Evolutionary conservation across 805 yeast genomes (phyloP).

Genomic region (Candida maris): DNA sequence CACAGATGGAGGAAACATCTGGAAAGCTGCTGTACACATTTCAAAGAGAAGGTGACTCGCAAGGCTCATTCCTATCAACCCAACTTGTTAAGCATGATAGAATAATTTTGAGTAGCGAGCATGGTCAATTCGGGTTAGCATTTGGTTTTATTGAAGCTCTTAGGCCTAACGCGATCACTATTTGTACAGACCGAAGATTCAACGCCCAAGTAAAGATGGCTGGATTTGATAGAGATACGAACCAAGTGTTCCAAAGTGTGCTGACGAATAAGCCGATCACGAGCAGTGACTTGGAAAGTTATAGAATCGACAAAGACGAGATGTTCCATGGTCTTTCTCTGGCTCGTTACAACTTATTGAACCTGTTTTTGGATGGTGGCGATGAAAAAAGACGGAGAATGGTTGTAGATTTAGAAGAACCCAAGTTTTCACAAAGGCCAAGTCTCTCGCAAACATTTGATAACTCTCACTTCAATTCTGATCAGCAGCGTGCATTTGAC

Average conservation of each 20-base stretch:
- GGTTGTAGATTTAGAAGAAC: conserved; percentile 52
- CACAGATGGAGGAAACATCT: conserved; percentile 22
- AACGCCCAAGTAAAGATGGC: conserved; percentile 36
- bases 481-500: conserved; percentile 68
- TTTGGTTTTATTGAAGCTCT: conserved; percentile 53
- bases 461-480: conserved; percentile 50
- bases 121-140: conserved; percentile 72
- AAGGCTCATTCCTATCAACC: conserved; percentile 31
- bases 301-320: conserved; percentile 78
- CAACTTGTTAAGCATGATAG: conserved; percentile 59
- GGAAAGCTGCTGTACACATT: conserved; percentile 46
- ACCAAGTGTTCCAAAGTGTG: conserved; percentile 53
- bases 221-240: conserved; percentile 39
- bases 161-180: conserved; percentile 38
- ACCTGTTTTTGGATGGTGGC: conserved; percentile 52
- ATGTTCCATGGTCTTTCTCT: conserved; percentile 69
- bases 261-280: conserved; percentile 25
- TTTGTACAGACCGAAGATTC: conserved; percentile 55
- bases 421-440: conserved; percentile 35
- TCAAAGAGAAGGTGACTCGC: conserved; percentile 29
- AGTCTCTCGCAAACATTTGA: conserved; percentile 19
- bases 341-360: conserved; percentile 72
- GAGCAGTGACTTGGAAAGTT: conserved; percentile 27
- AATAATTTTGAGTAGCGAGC: conserved; percentile 73
- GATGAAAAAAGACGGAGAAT: conserved; percentile 43